phyloP scores from a whole-genome alignment of 2,329 filamentous ascomycete genomes.

The Hypoxylon sp. region DNA sequence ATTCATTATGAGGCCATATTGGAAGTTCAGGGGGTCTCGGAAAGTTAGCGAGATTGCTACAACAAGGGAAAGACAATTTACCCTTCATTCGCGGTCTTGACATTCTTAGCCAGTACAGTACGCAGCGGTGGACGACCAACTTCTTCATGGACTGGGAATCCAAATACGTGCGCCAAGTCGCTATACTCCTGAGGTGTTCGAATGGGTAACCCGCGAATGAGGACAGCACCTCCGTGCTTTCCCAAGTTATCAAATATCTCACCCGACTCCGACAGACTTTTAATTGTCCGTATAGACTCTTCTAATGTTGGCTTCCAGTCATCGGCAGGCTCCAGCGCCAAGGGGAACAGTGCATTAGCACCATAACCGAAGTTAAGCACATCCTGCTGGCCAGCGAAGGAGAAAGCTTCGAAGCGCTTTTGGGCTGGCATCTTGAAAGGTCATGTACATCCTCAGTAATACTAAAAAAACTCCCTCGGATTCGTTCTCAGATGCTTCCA shows the following conservation, averaged over 20 bases:
- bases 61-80: constrained; percentile 8
- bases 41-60: neutral
- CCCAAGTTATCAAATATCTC: constrained; percentile 39
- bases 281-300: constrained; percentile 22
- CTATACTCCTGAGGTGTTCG: constrained; percentile 47
- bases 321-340: constrained; percentile 32
- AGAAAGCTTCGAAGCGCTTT: constrained; percentile 28
- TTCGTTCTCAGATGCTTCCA: neutral
- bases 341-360: constrained; percentile 38
- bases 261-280: constrained; percentile 38
- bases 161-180: constrained; percentile 48
- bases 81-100: constrained; percentile 51
- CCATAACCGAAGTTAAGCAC: constrained; percentile 35
- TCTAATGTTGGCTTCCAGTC: constrained; percentile 19
- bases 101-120: constrained; percentile 47
- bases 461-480: too few species aligned
- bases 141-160: constrained; percentile 47
- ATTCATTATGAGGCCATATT: constrained; percentile 52
- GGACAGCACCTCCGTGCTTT: constrained; percentile 47
- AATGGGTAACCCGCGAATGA: constrained; percentile 48
- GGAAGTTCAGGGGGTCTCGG: constrained; percentile 48
- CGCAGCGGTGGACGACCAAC: constrained; percentile 47
- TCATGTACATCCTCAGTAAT: neutral
- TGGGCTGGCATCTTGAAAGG: constrained; percentile 12
- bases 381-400: constrained; percentile 39